A percentile compares a stretch with the other conserved stretches of the same genome.
Evolutionary conservation across 2,329 filamentous ascomycete species (phyloP).

Genomic region (Phialocephala sp.): DNA sequence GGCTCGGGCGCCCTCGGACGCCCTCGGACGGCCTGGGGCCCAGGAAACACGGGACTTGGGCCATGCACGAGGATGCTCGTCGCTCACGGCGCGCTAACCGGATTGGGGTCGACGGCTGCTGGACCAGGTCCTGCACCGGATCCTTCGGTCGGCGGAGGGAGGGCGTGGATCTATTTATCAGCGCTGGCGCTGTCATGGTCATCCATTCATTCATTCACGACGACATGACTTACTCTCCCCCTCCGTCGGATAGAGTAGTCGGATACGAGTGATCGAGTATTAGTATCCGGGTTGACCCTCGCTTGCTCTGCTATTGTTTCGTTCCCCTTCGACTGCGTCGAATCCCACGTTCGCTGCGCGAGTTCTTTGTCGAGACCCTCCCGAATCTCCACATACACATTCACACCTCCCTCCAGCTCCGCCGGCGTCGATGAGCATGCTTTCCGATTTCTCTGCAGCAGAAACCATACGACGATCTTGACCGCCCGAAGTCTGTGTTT

Average conservation of each 20-base stretch:
- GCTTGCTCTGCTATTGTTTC: conserved; percentile 12
- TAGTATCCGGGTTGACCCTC: conserved; percentile 22
- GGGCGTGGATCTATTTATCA: conserved; percentile 15
- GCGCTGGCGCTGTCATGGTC: conserved; percentile 3
- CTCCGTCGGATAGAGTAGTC: background rate
- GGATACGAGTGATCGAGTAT: background rate
- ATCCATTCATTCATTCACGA: background rate
- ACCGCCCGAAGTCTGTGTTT: background rate
- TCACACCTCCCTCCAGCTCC: conserved; percentile 16
- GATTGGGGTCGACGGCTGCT: background rate
- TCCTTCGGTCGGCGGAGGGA: conserved; percentile 5
- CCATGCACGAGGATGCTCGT: too few relatives aligned
- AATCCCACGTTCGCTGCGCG: conserved; percentile 23
- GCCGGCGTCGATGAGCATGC: conserved; percentile 24
- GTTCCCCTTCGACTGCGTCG: conserved; percentile 19
- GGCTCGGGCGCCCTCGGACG: background rate
- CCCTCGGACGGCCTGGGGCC: background rate
- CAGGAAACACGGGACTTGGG: too few relatives aligned
- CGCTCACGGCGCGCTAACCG: background rate
- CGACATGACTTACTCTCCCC: conserved; percentile 3
- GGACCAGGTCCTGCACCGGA: conserved; percentile 15
- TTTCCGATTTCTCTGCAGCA: conserved; percentile 1
- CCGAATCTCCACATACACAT: background rate
- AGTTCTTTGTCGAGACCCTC: conserved; percentile 10
- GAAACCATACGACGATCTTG: conserved; percentile 10